Conservation (phyloP, 306 rosid genomes). For the Quercus glauca region DNA sequence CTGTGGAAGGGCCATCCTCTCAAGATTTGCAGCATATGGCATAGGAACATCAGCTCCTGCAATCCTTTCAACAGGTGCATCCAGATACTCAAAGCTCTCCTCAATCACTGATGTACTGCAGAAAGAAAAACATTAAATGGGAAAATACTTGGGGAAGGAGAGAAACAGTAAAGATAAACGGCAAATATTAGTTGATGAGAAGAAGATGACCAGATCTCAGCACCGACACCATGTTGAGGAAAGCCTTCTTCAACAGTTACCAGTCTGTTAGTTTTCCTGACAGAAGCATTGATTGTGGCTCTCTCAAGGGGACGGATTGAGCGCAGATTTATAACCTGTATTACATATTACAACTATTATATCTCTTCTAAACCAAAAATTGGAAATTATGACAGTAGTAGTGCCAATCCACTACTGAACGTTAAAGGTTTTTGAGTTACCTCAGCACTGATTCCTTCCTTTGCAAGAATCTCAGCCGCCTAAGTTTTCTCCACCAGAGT, state of each 20-base stretch:
- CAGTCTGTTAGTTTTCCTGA: constrained; percentile 88
- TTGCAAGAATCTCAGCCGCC: constrained; percentile 90
- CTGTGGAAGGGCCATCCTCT: constrained; percentile 98
- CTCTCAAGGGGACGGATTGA: constrained; percentile 96
- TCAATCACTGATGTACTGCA: constrained; percentile 85
- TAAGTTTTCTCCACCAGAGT: constrained; percentile 37
- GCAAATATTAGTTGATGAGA: background rate
- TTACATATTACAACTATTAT: constrained; percentile 12
- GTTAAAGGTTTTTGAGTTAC: constrained; percentile 27
- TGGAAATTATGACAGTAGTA: background rate
- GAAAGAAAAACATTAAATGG: constrained; percentile 16
- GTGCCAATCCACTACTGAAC: background rate
- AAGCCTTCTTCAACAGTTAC: constrained; percentile 98
- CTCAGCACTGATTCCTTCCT: constrained; percentile 97
- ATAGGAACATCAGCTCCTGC: constrained; percentile 99
- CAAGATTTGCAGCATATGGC: constrained; percentile 98
- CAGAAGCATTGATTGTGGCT: constrained; percentile 83
- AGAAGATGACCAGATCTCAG: constrained; percentile 82
- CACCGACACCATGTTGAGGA: constrained; percentile 99
- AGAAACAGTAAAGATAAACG: constrained; percentile 10
- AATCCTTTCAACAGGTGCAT: constrained; percentile 94
- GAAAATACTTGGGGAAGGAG: background rate
- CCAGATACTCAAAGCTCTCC: constrained; percentile 96
- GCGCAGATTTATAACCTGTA: constrained; percentile 82
- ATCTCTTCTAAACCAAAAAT: constrained; percentile 6